Evolutionary conservation across 495 filamentous ascomycete species (phyloP).

Genomic region (Jackrogersella multiformis): DNA sequence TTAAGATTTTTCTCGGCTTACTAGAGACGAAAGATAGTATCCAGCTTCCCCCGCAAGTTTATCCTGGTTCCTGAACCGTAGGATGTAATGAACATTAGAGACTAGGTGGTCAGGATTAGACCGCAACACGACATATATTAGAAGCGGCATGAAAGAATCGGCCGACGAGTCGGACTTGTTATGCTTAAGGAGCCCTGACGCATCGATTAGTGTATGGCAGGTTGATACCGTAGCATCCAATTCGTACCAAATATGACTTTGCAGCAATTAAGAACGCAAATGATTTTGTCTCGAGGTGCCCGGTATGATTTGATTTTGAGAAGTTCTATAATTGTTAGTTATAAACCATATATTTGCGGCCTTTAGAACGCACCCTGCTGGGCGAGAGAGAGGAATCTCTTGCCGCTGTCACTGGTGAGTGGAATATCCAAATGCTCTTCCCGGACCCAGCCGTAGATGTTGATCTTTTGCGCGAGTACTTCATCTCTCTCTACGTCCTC

Average conservation of each 20-base stretch:
- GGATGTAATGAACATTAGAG: conserved; percentile 97
- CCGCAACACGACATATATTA: conserved; percentile 95
- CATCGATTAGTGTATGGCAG: conserved; percentile 27
- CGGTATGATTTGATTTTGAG: conserved; percentile 95
- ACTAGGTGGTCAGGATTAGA: conserved; percentile 95
- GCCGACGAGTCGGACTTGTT: conserved; percentile 93
- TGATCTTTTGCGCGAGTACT: conserved; percentile 91
- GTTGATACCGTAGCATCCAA: background rate
- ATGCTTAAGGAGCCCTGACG: conserved; percentile 83
- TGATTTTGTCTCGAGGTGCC: conserved; percentile 96
- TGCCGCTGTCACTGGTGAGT: conserved; percentile 81
- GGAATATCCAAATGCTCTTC: conserved; percentile 97
- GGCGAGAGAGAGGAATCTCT: conserved; percentile 85
- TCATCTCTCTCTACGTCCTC: conserved; percentile 98
- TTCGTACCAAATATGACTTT: conserved; percentile 95
- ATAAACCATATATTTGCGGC: background rate
- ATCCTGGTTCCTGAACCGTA: conserved; percentile 96
- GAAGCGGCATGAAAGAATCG: conserved; percentile 92
- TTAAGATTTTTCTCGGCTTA: conserved; percentile 48
- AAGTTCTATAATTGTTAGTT: conserved; percentile 69
- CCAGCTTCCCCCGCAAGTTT: conserved; percentile 96
- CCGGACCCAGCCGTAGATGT: conserved; percentile 93
- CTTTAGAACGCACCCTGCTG: conserved; percentile 72
- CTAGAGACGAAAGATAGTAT: conserved; percentile 97
- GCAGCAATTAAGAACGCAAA: conserved; percentile 97